Evolutionary conservation across 2,329 filamentous ascomycete genomes (phyloP), one percentile per base, ranked within the genome.

Genomic region (Penicillium capsulatum): DNA sequence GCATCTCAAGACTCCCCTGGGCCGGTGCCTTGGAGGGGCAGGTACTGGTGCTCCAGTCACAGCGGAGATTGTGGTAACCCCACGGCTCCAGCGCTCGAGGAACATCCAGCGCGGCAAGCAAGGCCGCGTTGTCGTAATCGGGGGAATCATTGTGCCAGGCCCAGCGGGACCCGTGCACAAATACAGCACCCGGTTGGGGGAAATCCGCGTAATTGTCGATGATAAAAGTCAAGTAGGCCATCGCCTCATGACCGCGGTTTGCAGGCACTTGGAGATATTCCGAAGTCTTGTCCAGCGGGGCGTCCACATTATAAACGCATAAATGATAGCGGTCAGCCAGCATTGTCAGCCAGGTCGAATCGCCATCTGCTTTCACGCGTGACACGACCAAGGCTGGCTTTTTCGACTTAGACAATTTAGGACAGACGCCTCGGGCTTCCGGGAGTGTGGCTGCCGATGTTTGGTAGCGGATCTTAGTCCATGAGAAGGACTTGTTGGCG

Each of bases 61-160:
- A 75, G 30, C 71, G 66, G 17, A 75, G 57, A 41, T 75, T 75
- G 38, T 72, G 65, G 47, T 74, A 75, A 0, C 72, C 72, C 1
- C 48, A 43, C 0, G 53, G 53, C 7, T 53, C 46, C 1, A 73
- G 54, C 1, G 71, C 71, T 0, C 57, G 40, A 1, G 59, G 45
- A 0, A 72, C 37, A 44, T 73, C 63, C 9, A 74, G 59, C 1
- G 45, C 40, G 0, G 47, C 42, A 1, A 75, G 63, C 1, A 72
- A 51, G 3, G 59, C 60, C 1, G 55, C 55, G 46, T 73, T 74
- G 40, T 74, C 71, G 44, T 74, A 74, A 11, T 60, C 53, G 0
- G 59, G 64, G 10, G 53, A 48, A 46, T 71, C 68, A 35, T 71
- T 71, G 42, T 72, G 69, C 68, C 69, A 72, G 4, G 68, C 63